Conservation (phyloP, 345 rosid species). For the Murraya paniculata region DNA sequence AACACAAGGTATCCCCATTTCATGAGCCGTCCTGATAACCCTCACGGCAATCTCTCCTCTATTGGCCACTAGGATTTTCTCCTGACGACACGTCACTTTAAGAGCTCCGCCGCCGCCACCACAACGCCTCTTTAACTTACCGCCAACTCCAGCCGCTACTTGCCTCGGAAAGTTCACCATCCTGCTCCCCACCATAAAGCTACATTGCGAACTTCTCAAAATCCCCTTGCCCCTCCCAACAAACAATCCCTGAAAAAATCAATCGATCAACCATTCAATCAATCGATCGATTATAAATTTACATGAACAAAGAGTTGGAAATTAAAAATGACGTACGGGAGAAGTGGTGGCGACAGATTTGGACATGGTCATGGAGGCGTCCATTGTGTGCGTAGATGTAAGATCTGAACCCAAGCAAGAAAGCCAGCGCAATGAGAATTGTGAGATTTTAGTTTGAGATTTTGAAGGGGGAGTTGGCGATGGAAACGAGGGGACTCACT, state of each 20-base stretch:
- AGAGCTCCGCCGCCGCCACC: conserved; percentile 49
- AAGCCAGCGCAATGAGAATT: too few relatives aligned
- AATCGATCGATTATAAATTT: background rate
- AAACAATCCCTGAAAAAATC: conserved; percentile 46
- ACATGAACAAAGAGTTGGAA: background rate
- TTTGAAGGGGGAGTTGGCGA: conserved; percentile 28
- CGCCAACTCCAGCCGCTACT: conserved; percentile 30
- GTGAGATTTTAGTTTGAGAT: background rate
- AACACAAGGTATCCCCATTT: conserved; percentile 96
- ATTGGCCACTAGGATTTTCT: conserved; percentile 90
- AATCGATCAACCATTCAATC: background rate
- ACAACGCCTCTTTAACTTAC: conserved; percentile 34
- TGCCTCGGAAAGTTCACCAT: conserved; percentile 52
- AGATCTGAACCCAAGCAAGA: background rate
- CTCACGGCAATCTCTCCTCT: conserved; percentile 98
- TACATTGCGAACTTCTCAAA: conserved; percentile 58
- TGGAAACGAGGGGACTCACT: conserved; percentile 36
- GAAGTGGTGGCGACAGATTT: conserved; percentile 50
- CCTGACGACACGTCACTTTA: conserved; percentile 54
- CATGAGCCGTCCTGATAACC: conserved; percentile 92
- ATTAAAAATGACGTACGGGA: conserved; percentile 43
- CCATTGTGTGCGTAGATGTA: conserved; percentile 38
- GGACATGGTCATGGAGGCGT: conserved; percentile 60
- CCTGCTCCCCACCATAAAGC: conserved; percentile 48
- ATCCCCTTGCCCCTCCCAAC: conserved; percentile 40